phyloP scores from a whole-genome alignment of 2,329 filamentous ascomycete species.

The Apiospora hydei region DNA sequence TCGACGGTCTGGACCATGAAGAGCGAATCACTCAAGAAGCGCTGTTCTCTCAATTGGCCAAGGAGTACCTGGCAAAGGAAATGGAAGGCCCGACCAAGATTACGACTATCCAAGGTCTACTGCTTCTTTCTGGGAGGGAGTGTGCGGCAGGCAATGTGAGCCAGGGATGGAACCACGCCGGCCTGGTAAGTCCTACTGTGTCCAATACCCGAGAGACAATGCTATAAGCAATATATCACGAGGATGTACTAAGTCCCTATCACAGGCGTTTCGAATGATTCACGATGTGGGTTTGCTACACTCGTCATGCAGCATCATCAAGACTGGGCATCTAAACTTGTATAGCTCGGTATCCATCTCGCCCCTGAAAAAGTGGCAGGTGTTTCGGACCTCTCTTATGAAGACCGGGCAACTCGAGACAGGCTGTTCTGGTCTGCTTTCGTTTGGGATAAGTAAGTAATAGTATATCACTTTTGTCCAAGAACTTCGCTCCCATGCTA shows the following conservation, averaged over 20 bases:
- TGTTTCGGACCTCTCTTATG: slow-evolving; percentile 4
- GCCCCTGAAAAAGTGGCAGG: slow-evolving; percentile 14
- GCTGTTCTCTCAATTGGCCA: background rate
- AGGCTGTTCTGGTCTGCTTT: slow-evolving; percentile 20
- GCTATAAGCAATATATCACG: background rate
- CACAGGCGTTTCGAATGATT: slow-evolving; percentile 20
- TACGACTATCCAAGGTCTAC: slow-evolving; percentile 12
- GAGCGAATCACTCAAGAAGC: background rate
- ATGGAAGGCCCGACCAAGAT: slow-evolving; percentile 22
- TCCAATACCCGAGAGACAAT: background rate
- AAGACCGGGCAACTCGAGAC: slow-evolving; percentile 15
- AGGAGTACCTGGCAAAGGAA: slow-evolving; percentile 22
- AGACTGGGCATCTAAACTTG: background rate
- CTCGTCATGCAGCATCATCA: too few species aligned
- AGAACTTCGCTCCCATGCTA: background rate
- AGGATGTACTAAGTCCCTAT: background rate
- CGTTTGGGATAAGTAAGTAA: slow-evolving; percentile 14
- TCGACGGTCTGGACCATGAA: background rate
- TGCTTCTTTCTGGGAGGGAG: slow-evolving; percentile 14
- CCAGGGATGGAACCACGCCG: slow-evolving; percentile 20
- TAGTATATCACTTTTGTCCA: background rate
- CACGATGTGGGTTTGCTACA: background rate
- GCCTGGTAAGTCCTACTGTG: background rate
- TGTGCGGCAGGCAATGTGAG: slow-evolving; percentile 11
- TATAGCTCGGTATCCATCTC: slow-evolving; percentile 18